Base-by-base conservation (phyloP, 2,329 filamentous ascomycete species). In the Chrysosporium keratinophilum region DNA sequence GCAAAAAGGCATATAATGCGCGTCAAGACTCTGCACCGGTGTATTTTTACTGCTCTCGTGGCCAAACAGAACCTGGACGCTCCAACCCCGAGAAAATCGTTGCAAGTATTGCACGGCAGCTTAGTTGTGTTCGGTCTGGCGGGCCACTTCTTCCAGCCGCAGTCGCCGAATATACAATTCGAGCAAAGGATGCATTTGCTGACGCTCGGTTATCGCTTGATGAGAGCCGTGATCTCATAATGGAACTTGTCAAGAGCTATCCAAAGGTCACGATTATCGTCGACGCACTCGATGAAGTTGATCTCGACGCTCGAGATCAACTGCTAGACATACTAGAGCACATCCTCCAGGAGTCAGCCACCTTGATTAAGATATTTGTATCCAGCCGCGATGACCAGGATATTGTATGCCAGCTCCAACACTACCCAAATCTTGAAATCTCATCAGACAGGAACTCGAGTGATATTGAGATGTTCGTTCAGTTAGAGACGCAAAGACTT, bases 241-340 rank as follows among this genome's bases (percentile, higher is more conserved):
- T 64, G 17, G 49, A 62, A 40, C 54, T 68, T 20, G 53, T 61
- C 15, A 55, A 55, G 15, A 6, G 55, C 10, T 54, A 59, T 31
- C 56, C 59, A 5, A n/a, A n/a, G n/a, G 35, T 58, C 41, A 60
- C 61, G 2, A 67, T 58, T 1, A 67, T 71, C 14, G 39, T 70
- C 3, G 66, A 70, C 54, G 67, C 64, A 15, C 55, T 71, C 17
- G 68, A 70, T 54, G 67, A 70, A 57, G 63, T 62, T 48, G 58
- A 69, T 28, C 40, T 55, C 41, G n/a, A 40, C 23, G 55, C 48
- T 14, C 58, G 65, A 28, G 37, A 55, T 23, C 47, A 60, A 23
- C 50, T 68, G 9, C 54, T 70, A 1, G 50, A 64, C 42, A 55
- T 58, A 31, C 48, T 71, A n/a, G 52, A 63, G 3, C 15, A 28